phyloP scores from a whole-genome alignment of 139 green algal genomes.

The Zygnema circumcarinatum region DNA sequence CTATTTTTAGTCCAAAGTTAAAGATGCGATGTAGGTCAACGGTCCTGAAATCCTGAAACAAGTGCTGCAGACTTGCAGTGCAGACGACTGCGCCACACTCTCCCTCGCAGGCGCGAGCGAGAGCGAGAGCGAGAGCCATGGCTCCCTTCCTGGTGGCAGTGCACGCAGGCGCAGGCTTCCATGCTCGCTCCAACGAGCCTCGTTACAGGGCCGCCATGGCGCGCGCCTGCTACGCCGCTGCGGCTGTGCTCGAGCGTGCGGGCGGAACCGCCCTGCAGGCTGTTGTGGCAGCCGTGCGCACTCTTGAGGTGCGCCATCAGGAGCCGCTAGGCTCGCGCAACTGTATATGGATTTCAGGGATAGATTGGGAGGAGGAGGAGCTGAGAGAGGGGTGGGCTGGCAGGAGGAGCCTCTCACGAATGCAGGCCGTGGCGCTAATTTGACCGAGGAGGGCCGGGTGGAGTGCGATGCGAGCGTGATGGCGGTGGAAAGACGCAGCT shows the following conservation, averaged over 20 bases:
- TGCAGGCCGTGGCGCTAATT: slow-evolving; percentile 78
- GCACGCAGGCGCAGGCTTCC: slow-evolving; percentile 76
- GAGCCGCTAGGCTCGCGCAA: slow-evolving; percentile 2
- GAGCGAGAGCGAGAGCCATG: too few relatives aligned
- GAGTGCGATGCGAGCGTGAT: slow-evolving; percentile 86
- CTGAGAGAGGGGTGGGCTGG: neutral
- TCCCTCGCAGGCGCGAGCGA: too few relatives aligned
- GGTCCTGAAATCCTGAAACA: too few relatives aligned
- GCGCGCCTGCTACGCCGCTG: slow-evolving; percentile 54
- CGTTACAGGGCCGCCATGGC: slow-evolving; percentile 70
- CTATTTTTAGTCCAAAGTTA: too few relatives aligned
- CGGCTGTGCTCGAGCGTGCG: neutral
- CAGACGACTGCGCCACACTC: too few relatives aligned
- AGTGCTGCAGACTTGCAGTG: too few relatives aligned
- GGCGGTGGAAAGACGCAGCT: slow-evolving; percentile 64
- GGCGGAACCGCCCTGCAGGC: slow-evolving; percentile 48
- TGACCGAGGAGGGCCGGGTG: slow-evolving; percentile 74
- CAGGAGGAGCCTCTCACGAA: slow-evolving; percentile 78
- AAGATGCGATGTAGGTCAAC: too few relatives aligned
- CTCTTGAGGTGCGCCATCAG: slow-evolving; percentile 67
- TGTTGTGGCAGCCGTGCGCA: slow-evolving; percentile 65
- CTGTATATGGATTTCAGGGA: neutral
- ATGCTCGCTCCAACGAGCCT: slow-evolving; percentile 62
- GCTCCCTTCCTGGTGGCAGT: slow-evolving; percentile 78
- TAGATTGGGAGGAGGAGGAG: neutral